Base-by-base conservation (phyloP, 2,329 filamentous ascomycete genomes). In the Microsporum canis region DNA sequence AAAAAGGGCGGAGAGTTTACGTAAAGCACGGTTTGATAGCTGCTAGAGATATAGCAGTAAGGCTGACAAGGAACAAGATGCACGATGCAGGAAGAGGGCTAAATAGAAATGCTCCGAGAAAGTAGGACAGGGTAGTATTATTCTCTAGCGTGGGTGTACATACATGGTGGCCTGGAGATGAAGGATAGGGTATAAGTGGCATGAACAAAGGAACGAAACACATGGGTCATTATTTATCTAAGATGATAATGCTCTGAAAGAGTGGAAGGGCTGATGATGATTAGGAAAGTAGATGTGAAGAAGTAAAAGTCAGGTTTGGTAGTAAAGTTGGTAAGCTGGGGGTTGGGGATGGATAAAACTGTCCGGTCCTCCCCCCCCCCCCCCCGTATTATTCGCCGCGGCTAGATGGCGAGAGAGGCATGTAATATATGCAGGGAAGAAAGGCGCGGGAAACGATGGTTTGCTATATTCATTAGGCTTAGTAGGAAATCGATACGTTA, bases 221-320 rank as follows among this genome's bases (percentile, higher is more conserved):
- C n/a, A 55, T 55, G 51, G 31, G 51, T 55, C 51, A 55, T 55
- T 55, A 55, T 55, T 33, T 55, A 55, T 55, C 51, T 55, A 55
- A 23, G 51, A 36, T 55, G 51, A 34, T 55, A 43, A 55, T 55
- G 51, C 51, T 55, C n/a, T 34, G 27, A 53, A 53, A 55, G 51
- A 55, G 31, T 23, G 51, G 33, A 34, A 36, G 51, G n/a, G 10
- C 4, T 31, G 29, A 6, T 53, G 12, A 31, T 53, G 49, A 27
- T 55, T 55, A 55, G 12, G 51, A 55, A 51, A 34, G n/a, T 12
- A 55, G 14, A 27, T 31, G 17, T 23, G 17, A 23, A 55, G 51
- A 55, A 7, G 10, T 14, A n/a, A 23, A n/a, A 55, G n/a, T 34
- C 31, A 36, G 8, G 33, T 38, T n/a, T 14, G 49, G 14, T 17